Evolutionary conservation across 768 basidiomycete genomes (phyloP).

Genomic region (Arthromyces matolae): DNA sequence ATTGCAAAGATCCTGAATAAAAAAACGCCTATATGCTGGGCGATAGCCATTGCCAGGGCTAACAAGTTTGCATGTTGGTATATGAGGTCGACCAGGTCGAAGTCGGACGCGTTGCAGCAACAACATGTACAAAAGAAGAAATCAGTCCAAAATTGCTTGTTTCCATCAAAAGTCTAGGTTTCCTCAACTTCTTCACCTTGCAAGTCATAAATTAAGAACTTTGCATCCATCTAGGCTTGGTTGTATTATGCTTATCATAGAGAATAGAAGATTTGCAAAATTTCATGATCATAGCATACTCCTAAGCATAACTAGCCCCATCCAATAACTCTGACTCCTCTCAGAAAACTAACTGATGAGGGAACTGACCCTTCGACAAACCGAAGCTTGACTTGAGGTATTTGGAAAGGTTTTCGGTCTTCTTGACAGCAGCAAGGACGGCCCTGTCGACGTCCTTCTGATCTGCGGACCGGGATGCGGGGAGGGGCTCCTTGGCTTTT

Average conservation of each 20-base stretch:
- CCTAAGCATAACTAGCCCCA: slow-evolving; percentile 20
- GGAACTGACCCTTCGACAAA: slow-evolving; percentile 94
- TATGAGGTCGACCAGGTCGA: slow-evolving; percentile 18
- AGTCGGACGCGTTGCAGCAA: slow-evolving; percentile 29
- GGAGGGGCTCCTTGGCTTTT: slow-evolving; percentile 82
- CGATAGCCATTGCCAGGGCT: slow-evolving; percentile 8
- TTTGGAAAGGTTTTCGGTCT: slow-evolving; percentile 85
- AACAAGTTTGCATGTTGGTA: slow-evolving; percentile 11
- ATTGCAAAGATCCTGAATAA: slow-evolving; percentile 47
- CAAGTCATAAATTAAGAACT: too few species aligned
- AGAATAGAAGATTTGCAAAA: slow-evolving; percentile 29
- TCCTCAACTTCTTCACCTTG: too few species aligned
- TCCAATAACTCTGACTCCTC: slow-evolving; percentile 15
- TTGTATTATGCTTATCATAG: slow-evolving; percentile 26
- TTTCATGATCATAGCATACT: slow-evolving; percentile 35
- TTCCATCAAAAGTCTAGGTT: too few species aligned
- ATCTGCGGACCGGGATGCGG: slow-evolving; percentile 82
- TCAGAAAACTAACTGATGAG: slow-evolving; percentile 92
- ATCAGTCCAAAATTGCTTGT: too few species aligned
- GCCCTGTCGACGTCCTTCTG: slow-evolving; percentile 86
- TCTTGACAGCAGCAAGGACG: slow-evolving; percentile 82
- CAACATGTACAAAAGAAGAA: slow-evolving; percentile 25
- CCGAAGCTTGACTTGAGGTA: slow-evolving; percentile 93
- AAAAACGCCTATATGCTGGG: slow-evolving; percentile 24
- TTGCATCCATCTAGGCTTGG: too few species aligned